Evolutionary conservation across 768 basidiomycete species (phyloP).

Genomic region (Kwoniella europaea): DNA sequence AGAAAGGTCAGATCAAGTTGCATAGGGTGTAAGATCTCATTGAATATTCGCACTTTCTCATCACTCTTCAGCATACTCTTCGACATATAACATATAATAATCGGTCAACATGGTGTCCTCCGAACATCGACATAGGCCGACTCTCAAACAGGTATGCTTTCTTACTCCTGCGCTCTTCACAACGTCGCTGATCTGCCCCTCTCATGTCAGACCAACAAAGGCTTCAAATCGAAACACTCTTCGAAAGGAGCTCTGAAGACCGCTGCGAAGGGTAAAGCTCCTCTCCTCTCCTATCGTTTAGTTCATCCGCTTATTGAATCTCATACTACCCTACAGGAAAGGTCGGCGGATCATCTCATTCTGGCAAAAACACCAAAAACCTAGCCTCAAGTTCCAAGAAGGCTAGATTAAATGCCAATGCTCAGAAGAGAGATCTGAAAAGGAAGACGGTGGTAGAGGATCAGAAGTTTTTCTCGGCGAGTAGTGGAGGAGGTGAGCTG

Average conservation of each 20-base stretch:
- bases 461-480: constrained; percentile 63
- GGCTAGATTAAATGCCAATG: constrained; percentile 52
- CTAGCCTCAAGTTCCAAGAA: constrained; percentile 55
- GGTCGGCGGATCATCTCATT: constrained; percentile 61
- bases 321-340: constrained; percentile 50
- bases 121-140: constrained; percentile 73
- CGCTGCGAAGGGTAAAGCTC: constrained; percentile 72
- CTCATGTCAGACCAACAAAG: constrained; percentile 69
- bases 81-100: too few species aligned
- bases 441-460: constrained; percentile 86
- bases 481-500: constrained; percentile 57
- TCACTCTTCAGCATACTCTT: neutral
- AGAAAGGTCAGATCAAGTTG: neutral
- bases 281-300: neutral
- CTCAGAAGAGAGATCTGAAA: constrained; percentile 74
- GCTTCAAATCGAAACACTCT: constrained; percentile 88
- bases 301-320: constrained; percentile 6
- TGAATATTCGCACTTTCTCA: too few species aligned
- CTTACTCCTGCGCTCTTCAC: too few species aligned
- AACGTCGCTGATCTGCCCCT: too few species aligned
- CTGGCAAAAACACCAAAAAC: constrained; percentile 60
- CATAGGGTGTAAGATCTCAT: neutral
- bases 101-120: constrained; percentile 22
- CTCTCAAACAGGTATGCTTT: constrained; percentile 74
- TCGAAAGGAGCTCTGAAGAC: constrained; percentile 84